These are phyloP conservation scores for Chaetothyriales sp. DNA, from an alignment of 2,329 filamentous ascomycete genomes.

Conservation along the genomic window DNA sequence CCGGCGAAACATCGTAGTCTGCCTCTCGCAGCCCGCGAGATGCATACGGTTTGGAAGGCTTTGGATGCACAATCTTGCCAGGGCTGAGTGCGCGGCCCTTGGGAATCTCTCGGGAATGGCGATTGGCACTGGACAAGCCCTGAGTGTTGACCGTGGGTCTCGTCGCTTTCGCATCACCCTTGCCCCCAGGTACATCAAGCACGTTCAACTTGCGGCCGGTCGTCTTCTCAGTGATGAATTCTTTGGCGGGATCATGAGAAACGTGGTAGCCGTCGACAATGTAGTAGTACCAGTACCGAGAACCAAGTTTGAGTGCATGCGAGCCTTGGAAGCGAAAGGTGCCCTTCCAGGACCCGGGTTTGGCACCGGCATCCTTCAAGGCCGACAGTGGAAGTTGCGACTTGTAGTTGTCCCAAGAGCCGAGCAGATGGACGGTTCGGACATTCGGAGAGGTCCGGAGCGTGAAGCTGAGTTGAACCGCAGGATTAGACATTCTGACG, in stretches of 20 bases:
- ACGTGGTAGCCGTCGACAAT: constrained; percentile 99
- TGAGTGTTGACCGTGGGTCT: constrained; percentile 24
- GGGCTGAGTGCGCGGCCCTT: constrained; percentile 79
- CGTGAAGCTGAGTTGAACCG: constrained; percentile 87
- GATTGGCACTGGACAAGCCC: constrained; percentile 33
- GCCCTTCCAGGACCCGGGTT: constrained; percentile 85
- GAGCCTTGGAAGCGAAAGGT: constrained; percentile 88
- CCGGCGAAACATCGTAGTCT: constrained; percentile 53
- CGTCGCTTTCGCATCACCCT: constrained; percentile 25
- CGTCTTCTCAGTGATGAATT: constrained; percentile 84
- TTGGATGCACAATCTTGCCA: constrained; percentile 79
- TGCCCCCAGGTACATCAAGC: constrained; percentile 67
- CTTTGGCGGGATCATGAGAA: constrained; percentile 83
- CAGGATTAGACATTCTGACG: constrained; percentile 29
- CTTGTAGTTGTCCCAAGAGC: constrained; percentile 95
- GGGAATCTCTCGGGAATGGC: constrained; percentile 49
- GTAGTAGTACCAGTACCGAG: constrained; percentile 99
- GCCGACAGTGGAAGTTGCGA: constrained; percentile 78
- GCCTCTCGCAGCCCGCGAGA: constrained; percentile 73
- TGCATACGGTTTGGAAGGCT: constrained; percentile 74
- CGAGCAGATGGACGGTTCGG: constrained; percentile 94
- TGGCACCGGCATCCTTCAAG: constrained; percentile 60
- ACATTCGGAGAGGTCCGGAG: constrained; percentile 91
- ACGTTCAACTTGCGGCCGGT: constrained; percentile 95
- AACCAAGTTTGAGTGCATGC: constrained; percentile 63